Evolutionary conservation across 2,329 filamentous ascomycete genomes (phyloP), one percentile per base, ranked within the genome.

Genomic region (Magnaporthiopsis poae): DNA sequence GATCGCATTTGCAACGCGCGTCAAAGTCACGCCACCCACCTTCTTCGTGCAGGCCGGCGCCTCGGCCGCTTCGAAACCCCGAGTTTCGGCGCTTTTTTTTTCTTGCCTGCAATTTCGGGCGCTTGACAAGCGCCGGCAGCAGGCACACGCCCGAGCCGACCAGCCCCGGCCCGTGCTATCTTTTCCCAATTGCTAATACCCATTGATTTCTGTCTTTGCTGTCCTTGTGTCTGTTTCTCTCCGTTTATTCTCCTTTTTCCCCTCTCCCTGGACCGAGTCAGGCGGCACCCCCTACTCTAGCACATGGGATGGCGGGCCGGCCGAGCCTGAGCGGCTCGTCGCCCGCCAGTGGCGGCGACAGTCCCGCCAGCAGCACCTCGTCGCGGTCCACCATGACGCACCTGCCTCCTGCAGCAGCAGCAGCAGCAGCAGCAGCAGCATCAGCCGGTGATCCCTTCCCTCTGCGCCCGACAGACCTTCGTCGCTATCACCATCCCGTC

Each of bases 21-120:
- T 25, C 46, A 56, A 52, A 36, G 46, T 56, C 46, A 56, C 46
- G 46, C n/a, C 46, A 56, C n/a, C 46, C 13, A 21, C 46, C 46
- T 12, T 56, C 5, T 46, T 15, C 15, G 46, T n/a, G 18, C 27
- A 31, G 60, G 61, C 68, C 67, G 69, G 69, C 61, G 65, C 61
- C 36, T 70, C 69, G 69, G 69, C 63, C 66, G 25, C 66, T 70
- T 13, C 36, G 66, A 66, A 66, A 59, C 67, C 68, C 69, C 68
- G 69, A 9, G 46, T 56, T 56, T 25, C 18, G 46, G 46, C 46
- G n/a, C 5, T 31, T 5, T 31, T 31, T 31, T 31, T 31, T 31
- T 31, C 31, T 31, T 4, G 27, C 27, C 31, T 56, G 46, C 3
- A 21, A 56, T 25, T 56, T 56, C n/a, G 5, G 31, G 18, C 46